These are phyloP conservation scores for Mycena latifolia DNA, from an alignment of 768 basidiomycete species.

Conservation along the genomic window DNA sequence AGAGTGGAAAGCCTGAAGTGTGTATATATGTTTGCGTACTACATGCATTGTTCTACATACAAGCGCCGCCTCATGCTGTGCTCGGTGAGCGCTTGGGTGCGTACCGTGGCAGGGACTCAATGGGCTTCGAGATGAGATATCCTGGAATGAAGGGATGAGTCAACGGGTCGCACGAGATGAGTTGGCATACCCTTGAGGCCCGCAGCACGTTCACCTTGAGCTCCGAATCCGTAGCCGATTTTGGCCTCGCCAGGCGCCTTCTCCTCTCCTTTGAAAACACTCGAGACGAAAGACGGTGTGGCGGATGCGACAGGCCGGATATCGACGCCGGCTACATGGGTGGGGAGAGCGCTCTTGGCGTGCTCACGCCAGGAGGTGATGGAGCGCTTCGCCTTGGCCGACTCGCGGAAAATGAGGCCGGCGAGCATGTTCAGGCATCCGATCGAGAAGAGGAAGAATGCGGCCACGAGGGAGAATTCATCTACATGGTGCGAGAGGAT, in stretches of 20 bases:
- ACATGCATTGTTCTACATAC: background rate
- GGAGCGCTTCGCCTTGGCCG: constrained; percentile 71
- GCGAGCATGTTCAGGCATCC: constrained; percentile 91
- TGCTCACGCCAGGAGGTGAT: constrained; percentile 74
- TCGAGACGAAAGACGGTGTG: constrained; percentile 53
- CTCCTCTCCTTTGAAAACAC: constrained; percentile 46
- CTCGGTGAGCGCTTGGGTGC: constrained; percentile 49
- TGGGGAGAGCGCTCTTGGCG: constrained; percentile 65
- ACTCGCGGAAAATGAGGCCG: constrained; percentile 78
- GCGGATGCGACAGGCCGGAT: constrained; percentile 49
- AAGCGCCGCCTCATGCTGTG: constrained; percentile 1
- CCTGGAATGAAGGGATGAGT: constrained; percentile 46
- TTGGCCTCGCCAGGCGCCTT: constrained; percentile 43
- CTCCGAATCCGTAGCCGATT: constrained; percentile 81
- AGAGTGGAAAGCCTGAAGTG: constrained; percentile 16
- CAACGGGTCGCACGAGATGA: background rate
- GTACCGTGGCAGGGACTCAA: constrained; percentile 74
- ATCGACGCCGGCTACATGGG: constrained; percentile 54
- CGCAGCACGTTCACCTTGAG: constrained; percentile 82
- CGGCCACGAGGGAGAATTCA: constrained; percentile 89
- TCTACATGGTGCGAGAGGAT: constrained; percentile 86
- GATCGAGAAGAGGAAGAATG: constrained; percentile 91
- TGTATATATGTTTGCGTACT: constrained; percentile 10
- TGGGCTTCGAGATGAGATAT: constrained; percentile 70
- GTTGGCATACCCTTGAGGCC: constrained; percentile 63